These are phyloP conservation scores for Camellia sinensis DNA, from an alignment of 148 eudicot genomes.

Conservation along the genomic window DNA sequence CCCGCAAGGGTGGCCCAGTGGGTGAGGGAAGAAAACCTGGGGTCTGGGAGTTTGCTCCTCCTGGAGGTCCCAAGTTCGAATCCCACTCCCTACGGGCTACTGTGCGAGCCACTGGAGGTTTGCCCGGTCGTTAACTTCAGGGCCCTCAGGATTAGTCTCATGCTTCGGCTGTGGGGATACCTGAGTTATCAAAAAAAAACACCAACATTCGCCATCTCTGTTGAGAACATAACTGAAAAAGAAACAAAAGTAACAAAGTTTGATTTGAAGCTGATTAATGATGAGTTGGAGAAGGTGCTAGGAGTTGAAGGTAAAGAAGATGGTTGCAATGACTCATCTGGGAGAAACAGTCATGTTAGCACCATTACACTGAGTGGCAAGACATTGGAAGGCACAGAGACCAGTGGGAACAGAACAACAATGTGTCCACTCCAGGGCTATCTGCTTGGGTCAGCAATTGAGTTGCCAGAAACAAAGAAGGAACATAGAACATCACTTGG, in stretches of 20 bases:
- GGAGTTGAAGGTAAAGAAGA: conserved; percentile 60
- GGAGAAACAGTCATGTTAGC: conserved; percentile 80
- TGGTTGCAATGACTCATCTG: conserved; percentile 55
- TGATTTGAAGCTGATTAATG: conserved; percentile 73
- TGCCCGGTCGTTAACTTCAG: too few species aligned
- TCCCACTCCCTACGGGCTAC: too few species aligned
- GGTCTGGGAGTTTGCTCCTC: too few species aligned
- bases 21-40: too few species aligned
- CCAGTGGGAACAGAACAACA: conserved; percentile 31
- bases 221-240: conserved; percentile 57
- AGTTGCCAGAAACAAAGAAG: conserved; percentile 61
- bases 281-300: conserved; percentile 74
- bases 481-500: conserved; percentile 68
- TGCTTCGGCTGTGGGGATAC: too few species aligned
- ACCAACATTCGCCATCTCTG: conserved; percentile 66
- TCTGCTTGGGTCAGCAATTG: conserved; percentile 70
- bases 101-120: too few species aligned
- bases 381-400: conserved; percentile 49
- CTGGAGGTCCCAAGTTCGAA: too few species aligned
- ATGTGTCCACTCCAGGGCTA: conserved; percentile 74
- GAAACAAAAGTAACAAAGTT: conserved; percentile 64
- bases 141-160: too few species aligned
- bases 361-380: conserved; percentile 63
- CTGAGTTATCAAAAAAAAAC: too few species aligned
- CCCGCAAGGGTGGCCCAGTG: too few species aligned